A percentile compares a stretch with the other conserved stretches of the same genome.
Evolutionary conservation across 2,329 filamentous ascomycete genomes (phyloP).

Genomic region (Nemania sp.): DNA sequence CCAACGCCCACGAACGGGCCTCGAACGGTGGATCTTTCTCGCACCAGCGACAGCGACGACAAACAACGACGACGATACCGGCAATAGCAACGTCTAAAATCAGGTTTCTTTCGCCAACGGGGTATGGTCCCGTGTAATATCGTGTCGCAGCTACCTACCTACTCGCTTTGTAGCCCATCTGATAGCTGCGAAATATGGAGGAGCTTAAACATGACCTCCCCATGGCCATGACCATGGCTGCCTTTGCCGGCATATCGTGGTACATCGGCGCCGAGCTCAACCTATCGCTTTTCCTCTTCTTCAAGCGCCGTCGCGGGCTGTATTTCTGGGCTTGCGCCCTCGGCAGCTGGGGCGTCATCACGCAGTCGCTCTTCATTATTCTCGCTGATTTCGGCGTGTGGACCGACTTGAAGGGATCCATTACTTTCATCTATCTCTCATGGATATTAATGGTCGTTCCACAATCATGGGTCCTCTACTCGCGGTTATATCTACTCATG

Average conservation of each 20-base stretch:
- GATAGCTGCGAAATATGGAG: conserved; percentile 17
- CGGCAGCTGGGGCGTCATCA: conserved; percentile 37
- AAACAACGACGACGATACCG: background rate
- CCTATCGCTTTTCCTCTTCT: conserved; percentile 37
- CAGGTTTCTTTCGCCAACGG: no score
- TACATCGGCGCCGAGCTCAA: conserved; percentile 41
- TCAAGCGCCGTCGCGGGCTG: conserved; percentile 38
- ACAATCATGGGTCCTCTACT: conserved; percentile 40
- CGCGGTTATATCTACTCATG: conserved; percentile 39
- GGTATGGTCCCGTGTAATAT: no score
- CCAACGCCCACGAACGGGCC: conserved; percentile 9
- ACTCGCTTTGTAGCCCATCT: background rate
- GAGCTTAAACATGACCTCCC: conserved; percentile 23
- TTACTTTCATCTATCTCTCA: conserved; percentile 38
- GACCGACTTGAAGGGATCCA: conserved; percentile 29
- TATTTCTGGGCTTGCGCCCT: conserved; percentile 41
- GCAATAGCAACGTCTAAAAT: background rate
- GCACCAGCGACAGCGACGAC: conserved; percentile 1
- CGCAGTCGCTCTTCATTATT: conserved; percentile 39
- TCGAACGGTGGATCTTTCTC: conserved; percentile 19
- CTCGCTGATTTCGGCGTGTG: conserved; percentile 39
- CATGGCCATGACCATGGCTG: conserved; percentile 42
- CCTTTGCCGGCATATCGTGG: conserved; percentile 43
- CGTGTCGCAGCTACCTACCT: background rate
- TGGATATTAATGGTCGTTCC: conserved; percentile 40